Conservation (phyloP, 2,329 filamentous ascomycete genomes). For the Penicillium frequentans region DNA sequence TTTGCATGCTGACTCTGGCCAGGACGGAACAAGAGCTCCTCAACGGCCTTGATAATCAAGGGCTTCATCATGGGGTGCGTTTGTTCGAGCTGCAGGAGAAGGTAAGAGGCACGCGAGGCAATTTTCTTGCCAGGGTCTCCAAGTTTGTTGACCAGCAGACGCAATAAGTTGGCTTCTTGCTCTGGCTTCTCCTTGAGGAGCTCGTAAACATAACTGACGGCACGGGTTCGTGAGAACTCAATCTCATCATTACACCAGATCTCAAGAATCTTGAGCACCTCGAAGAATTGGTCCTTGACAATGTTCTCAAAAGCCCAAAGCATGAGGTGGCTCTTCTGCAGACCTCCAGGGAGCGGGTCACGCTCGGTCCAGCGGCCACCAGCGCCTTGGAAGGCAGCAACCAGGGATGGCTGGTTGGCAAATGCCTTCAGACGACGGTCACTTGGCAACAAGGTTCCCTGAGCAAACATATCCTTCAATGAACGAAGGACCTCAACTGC, state of each 20-base stretch:
- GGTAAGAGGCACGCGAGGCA: constrained; percentile 86
- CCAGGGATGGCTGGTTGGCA: constrained; percentile 72
- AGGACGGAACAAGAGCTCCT: constrained; percentile 84
- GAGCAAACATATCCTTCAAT: constrained; percentile 89
- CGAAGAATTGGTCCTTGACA: constrained; percentile 92
- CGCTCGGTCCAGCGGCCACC: constrained; percentile 65
- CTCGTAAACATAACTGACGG: constrained; percentile 88
- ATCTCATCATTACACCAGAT: constrained; percentile 94
- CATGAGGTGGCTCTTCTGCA: constrained; percentile 77
- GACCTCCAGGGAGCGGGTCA: constrained; percentile 69
- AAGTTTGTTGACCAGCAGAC: constrained; percentile 92
- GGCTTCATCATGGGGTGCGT: constrained; percentile 92
- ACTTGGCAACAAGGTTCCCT: constrained; percentile 78
- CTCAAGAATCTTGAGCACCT: constrained; percentile 87
- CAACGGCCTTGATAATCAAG: constrained; percentile 79
- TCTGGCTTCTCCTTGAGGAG: constrained; percentile 94
- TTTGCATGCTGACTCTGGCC: constrained; percentile 85
- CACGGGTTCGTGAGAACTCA: constrained; percentile 83
- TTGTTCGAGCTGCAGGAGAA: constrained; percentile 86
- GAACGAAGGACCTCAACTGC: constrained; percentile 91
- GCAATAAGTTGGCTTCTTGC: constrained; percentile 90
- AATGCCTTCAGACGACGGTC: constrained; percentile 82
- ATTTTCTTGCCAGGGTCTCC: constrained; percentile 96
- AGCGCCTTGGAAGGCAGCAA: constrained; percentile 67
- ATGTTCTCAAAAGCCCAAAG: constrained; percentile 93